Evolutionary conservation across 805 yeast species (phyloP), one percentile per base, ranked within the genome.

Genomic region (Metschnikowia drakensbergensis): DNA sequence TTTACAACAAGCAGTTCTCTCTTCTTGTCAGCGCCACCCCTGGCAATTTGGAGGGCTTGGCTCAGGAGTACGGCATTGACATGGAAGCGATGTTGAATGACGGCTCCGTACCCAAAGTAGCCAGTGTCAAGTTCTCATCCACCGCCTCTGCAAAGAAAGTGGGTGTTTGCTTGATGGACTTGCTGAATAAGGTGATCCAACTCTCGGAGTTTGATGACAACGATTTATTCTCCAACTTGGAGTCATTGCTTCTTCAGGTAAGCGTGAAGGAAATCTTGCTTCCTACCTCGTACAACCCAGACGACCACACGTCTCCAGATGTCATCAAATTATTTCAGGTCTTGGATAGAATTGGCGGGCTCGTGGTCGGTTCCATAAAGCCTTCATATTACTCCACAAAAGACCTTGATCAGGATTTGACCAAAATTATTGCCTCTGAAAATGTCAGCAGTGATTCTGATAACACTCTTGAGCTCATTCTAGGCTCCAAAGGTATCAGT

Each of bases 231-330:
- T 83, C 96, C 1, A 92, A 91, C 61, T 66, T 92, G 53, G 98
- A 94, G 64, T 83, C 95, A 41, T 74, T 90, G 43, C 65, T 91
- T 50, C 85, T 94, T 56, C 99, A 94, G 64, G 71, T 90, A 32
- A 96, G 96, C 22, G 88, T 90, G 5, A 88, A 86, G 58, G 99
- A 94, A 62, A 83, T 89, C 36, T 62, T 94, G 11, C 58, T 92
- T 5, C 84, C 85, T 9, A 67, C 71, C 4, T 58, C 61, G 39
- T 66, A 70, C 47, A 66, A 63, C 28, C 65, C 66, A 4, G 74
- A 51, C 59, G 46, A 57, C 22, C 85, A 81, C 48, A 27, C 50
- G 30, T 49, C 57, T 10, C 68, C 79, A 4, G 92, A 86, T 49
- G 67, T 78, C 42, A 72, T 75, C 41, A 90, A 89, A 62, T 71